Percentiles rank a stretch among this genome's conserved stretches.
Conservation (phyloP, 768 basidiomycete genomes). For the Suillus americanus region DNA sequence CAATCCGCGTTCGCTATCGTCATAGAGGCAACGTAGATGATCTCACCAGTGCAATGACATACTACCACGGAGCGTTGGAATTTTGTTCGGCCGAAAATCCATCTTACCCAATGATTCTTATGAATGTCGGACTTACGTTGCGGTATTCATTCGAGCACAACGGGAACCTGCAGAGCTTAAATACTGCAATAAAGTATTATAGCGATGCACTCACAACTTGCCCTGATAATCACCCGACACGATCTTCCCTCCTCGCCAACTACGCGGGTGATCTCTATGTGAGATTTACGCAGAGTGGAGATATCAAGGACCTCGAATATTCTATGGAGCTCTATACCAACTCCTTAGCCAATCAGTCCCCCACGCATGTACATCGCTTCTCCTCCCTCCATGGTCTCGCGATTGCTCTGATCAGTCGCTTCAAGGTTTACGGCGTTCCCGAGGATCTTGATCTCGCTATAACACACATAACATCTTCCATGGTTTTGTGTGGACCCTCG, state of each 20-base stretch:
- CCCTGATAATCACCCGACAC: conserved; percentile 12
- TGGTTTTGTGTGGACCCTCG: conserved; percentile 13
- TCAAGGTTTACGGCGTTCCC: conserved; percentile 9
- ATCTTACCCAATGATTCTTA: conserved; percentile 14
- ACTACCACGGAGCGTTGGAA: conserved; percentile 16
- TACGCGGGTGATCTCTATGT: conserved; percentile 18
- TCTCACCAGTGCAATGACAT: conserved; percentile 18
- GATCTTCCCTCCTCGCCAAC: conserved; percentile 20
- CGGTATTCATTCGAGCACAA: conserved; percentile 8
- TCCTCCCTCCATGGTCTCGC: conserved; percentile 18
- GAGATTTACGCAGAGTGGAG: conserved; percentile 15
- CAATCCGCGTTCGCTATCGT: conserved; percentile 23
- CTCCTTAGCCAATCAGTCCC: conserved; percentile 17
- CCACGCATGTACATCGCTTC: conserved; percentile 7
- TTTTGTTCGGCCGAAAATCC: conserved; percentile 16
- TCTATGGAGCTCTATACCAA: conserved; percentile 21
- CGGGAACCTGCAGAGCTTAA: conserved; percentile 17
- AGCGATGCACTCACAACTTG: conserved; percentile 18
- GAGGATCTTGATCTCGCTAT: conserved; percentile 20
- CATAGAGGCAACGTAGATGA: conserved; percentile 21
- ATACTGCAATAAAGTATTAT: conserved; percentile 21
- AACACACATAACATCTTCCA: conserved; percentile 12
- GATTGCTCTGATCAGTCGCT: conserved; percentile 8
- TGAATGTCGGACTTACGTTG: conserved; percentile 11
- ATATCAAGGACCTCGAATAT: conserved; percentile 21